Percentiles rank a stretch among this genome's conserved stretches.
Evolutionary conservation across 768 basidiomycete species (phyloP).

Genomic region (Termitomyces sp.): DNA sequence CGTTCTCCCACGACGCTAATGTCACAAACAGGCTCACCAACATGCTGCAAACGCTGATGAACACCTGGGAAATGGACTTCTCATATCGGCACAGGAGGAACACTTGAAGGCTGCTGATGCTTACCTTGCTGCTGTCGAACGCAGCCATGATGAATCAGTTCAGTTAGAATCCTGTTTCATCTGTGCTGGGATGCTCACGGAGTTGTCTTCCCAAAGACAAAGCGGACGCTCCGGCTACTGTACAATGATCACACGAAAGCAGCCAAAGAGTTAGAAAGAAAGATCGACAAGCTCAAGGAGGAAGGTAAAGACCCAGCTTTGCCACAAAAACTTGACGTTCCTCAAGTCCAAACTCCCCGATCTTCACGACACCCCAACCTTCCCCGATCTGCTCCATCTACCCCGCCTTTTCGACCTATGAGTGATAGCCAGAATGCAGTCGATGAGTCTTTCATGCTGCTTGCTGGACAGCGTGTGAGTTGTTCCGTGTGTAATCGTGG

Average conservation of each 20-base stretch:
- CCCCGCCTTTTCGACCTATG: conserved; percentile 41
- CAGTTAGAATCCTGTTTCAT: conserved; percentile 17
- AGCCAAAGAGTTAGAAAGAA: conserved; percentile 65
- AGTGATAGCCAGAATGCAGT: conserved; percentile 58
- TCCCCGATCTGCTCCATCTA: conserved; percentile 40
- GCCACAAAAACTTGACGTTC: conserved; percentile 53
- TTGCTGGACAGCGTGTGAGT: conserved; percentile 70
- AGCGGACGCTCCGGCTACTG: conserved; percentile 70
- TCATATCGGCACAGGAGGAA: conserved; percentile 70
- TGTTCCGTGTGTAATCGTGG: conserved; percentile 1
- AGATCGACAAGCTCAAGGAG: conserved; percentile 63
- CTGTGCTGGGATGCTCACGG: neutral
- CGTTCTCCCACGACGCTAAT: neutral
- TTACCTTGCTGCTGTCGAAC: conserved; percentile 67
- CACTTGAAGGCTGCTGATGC: conserved; percentile 74
- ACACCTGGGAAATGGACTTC: conserved; percentile 55
- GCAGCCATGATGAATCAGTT: conserved; percentile 71
- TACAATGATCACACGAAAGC: conserved; percentile 71
- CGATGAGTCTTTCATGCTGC: conserved; percentile 86
- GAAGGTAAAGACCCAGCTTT: conserved; percentile 75
- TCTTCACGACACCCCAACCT: conserved; percentile 25
- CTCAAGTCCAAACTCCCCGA: conserved; percentile 20
- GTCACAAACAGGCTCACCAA: conserved; percentile 60
- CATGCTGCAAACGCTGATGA: conserved; percentile 82
- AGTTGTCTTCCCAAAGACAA: conserved; percentile 46